Percentiles rank a stretch among this genome's conserved stretches.
phyloP scores from a whole-genome alignment of 73 alveolate genomes.

The Stentor coeruleus region DNA sequence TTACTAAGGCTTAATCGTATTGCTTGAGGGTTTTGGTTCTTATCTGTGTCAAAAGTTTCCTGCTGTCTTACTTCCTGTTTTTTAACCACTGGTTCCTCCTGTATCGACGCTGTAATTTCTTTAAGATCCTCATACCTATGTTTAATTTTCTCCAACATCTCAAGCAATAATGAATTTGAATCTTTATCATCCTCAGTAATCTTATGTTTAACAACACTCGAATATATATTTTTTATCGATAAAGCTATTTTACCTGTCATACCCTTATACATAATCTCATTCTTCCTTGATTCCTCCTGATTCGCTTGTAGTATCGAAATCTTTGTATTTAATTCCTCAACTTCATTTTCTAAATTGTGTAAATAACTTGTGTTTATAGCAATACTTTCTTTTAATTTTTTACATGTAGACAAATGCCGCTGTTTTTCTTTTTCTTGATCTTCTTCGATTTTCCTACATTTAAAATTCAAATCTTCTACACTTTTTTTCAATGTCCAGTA shows the following conservation, averaged over 20 bases:
- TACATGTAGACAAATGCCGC: not conserved
- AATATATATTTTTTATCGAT: not conserved
- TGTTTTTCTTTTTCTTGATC: not conserved
- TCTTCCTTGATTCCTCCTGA: not conserved
- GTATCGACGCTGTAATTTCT: not conserved
- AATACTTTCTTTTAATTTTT: not conserved
- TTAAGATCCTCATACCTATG: not conserved
- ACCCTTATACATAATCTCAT: not conserved
- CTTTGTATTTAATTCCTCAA: constrained; percentile 10
- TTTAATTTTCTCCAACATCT: not conserved
- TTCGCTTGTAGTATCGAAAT: not conserved
- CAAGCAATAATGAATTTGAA: not conserved
- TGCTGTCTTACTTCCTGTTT: no score
- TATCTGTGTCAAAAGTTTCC: no score
- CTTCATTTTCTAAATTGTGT: not conserved
- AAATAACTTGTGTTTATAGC: not conserved
- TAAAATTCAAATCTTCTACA: not conserved
- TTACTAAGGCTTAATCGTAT: no score
- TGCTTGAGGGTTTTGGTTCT: no score
- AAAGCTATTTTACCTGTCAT: constrained; percentile 15
- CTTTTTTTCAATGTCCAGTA: constrained; percentile 13
- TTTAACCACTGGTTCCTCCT: not conserved
- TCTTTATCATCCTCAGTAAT: not conserved
- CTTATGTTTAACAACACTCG: not conserved
- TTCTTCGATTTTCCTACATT: constrained; percentile 12